These are phyloP conservation scores for Penicillium sp. DNA, from an alignment of 2,329 filamentous ascomycete genomes.

Conservation along the genomic window DNA sequence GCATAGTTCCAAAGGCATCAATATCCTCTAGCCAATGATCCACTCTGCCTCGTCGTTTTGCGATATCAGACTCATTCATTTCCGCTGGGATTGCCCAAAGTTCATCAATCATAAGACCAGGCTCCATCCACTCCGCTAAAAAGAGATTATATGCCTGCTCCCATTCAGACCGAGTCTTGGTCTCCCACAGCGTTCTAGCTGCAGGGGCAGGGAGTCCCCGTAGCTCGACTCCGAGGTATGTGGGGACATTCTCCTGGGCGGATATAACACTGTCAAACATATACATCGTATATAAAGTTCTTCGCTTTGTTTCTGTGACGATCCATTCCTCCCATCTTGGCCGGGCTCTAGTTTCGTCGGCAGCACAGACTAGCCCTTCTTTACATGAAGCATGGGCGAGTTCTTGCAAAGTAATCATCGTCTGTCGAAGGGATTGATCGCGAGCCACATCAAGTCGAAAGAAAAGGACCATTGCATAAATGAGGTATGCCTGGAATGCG, in stretches of 20 bases:
- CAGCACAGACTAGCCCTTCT: slow-evolving; percentile 49
- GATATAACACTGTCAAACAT: slow-evolving; percentile 57
- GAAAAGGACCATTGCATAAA: slow-evolving; percentile 55
- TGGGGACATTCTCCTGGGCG: slow-evolving; percentile 50
- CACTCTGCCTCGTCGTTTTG: slow-evolving; percentile 42
- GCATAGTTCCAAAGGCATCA: slow-evolving; percentile 59
- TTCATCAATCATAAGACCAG: slow-evolving; percentile 52
- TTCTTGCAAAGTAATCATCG: slow-evolving; percentile 56
- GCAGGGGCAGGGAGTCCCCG: slow-evolving; percentile 50
- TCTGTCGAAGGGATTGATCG: slow-evolving; percentile 43
- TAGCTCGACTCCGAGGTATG: slow-evolving; percentile 56
- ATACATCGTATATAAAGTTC: slow-evolving; percentile 58
- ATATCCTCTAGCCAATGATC: slow-evolving; percentile 56
- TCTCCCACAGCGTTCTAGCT: slow-evolving; percentile 49
- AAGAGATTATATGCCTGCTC: slow-evolving; percentile 48
- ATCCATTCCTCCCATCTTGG: slow-evolving; percentile 60
- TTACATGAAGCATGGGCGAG: slow-evolving; percentile 47
- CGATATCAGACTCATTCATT: slow-evolving; percentile 32
- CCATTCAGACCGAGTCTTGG: slow-evolving; percentile 45
- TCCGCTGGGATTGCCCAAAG: slow-evolving; percentile 51
- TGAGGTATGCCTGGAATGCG: slow-evolving; percentile 56
- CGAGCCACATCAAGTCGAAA: slow-evolving; percentile 39
- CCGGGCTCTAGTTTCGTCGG: slow-evolving; percentile 44
- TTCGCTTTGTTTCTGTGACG: slow-evolving; percentile 55
- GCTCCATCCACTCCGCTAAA: slow-evolving; percentile 48